Evolutionary conservation across 495 filamentous ascomycete species (phyloP), one percentile per base, ranked within the genome.

Genomic region (Staphylotrichum longicolle): DNA sequence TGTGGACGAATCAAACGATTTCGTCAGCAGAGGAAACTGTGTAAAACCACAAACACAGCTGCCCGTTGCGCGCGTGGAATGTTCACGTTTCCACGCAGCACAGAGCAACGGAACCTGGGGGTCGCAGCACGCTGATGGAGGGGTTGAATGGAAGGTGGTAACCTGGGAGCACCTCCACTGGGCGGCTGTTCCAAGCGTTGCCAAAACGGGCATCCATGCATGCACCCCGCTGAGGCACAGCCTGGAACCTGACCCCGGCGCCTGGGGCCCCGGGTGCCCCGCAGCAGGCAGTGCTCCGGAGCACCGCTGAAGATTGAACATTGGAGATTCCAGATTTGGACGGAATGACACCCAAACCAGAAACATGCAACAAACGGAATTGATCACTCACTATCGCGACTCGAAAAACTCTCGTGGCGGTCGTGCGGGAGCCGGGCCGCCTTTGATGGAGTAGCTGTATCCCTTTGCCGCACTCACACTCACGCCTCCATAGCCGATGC

Each of bases 371-470:
- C 55, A 11, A 27, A 35, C 37, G 39, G 30, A 53, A 47, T 7
- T 12, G 30, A 46, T 27, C 8, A 74, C 72, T 74, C 56, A 74
- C 72, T 58, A 63, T 49, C 63, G 64, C 51, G 52, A 62, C 52
- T 69, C 68, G 14, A 68, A 52, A 60, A 69, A 68, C 56, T 70
- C 72, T 15, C 69, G 59, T 2, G 72, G 70, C n/a, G 70, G 68
- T 34, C 72, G 59, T 37, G 60, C 50, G 8, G 71, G 69, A 42
- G 71, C 42, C 32, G 72, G 68, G 10, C 70, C 72, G 12, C 68
- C 69, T 33, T 66, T 66, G 70, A 74, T 72, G 5, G 68, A 67
- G 35, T 70, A 70, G 27, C 63, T 67, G 70, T 74, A 74, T 33
- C 66, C 65, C 27, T n/a, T 54, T 49, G 55, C 27, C 37, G 41